A percentile compares a stretch with the other conserved stretches of the same genome.
These are phyloP conservation scores for Thelonectria olida DNA, from an alignment of 2,329 filamentous ascomycete genomes.

Conservation along the genomic window DNA sequence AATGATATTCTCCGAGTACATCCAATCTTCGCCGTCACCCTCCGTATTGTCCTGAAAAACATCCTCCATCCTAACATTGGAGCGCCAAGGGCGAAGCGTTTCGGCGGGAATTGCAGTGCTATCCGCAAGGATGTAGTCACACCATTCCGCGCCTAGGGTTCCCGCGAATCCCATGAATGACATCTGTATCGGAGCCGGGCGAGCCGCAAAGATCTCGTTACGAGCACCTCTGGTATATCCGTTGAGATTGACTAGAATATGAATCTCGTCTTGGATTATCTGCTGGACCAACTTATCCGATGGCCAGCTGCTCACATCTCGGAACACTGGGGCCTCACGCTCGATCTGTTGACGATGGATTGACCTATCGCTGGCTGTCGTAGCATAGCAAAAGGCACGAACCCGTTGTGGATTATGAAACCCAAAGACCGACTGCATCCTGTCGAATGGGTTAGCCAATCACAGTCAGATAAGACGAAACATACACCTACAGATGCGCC, in stretches of 20 bases:
- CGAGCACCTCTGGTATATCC: conserved; percentile 96
- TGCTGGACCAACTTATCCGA: conserved; percentile 85
- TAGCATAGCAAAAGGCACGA: conserved; percentile 94
- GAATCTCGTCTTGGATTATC: conserved; percentile 87
- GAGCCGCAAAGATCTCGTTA: conserved; percentile 95
- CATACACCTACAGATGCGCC: conserved; percentile 75
- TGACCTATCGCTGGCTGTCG: conserved; percentile 89
- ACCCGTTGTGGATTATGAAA: conserved; percentile 79
- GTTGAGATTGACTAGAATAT: conserved; percentile 97
- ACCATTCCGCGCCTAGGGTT: conserved; percentile 96
- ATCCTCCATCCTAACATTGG: conserved; percentile 79
- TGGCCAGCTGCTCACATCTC: conserved; percentile 87
- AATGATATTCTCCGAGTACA: conserved; percentile 97
- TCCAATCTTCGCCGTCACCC: conserved; percentile 79
- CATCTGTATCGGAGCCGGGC: conserved; percentile 97
- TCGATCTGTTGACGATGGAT: conserved; percentile 93
- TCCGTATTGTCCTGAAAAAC: conserved; percentile 72
- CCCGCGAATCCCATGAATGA: conserved; percentile 99
- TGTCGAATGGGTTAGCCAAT: conserved; percentile 35
- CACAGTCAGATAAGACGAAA: background rate
- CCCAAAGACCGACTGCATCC: conserved; percentile 98
- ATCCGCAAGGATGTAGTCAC: conserved; percentile 95
- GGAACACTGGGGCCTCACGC: conserved; percentile 88
- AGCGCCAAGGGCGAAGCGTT: conserved; percentile 82
- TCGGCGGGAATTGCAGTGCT: conserved; percentile 83